Conservation (phyloP, 179 eudicot species). For the Vitellaria paradoxa region DNA sequence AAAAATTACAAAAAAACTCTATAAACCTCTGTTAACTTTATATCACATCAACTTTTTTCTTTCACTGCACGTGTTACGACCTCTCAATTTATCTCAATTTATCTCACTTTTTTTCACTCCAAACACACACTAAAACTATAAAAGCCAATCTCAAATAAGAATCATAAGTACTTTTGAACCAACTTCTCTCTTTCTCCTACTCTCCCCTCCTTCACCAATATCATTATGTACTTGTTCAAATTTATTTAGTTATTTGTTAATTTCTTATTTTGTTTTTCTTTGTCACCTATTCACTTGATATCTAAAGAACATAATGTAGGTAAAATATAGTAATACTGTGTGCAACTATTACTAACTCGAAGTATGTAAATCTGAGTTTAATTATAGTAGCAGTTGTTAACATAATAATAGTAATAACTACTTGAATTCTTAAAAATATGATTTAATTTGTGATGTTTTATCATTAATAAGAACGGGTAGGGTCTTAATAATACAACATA, state of each 20-base stretch:
- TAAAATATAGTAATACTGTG: slow-evolving; percentile 95
- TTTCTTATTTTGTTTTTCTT: neutral
- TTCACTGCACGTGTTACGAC: too few relatives aligned
- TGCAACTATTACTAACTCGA: slow-evolving; percentile 77
- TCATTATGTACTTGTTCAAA: neutral
- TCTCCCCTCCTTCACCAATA: too few relatives aligned
- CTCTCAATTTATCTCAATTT: too few relatives aligned
- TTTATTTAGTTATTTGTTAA: neutral
- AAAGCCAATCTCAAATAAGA: slow-evolving; percentile 88
- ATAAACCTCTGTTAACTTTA: too few relatives aligned
- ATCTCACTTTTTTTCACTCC: too few relatives aligned
- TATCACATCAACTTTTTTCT: too few relatives aligned
- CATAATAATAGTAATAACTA: too few relatives aligned
- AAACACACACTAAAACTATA: slow-evolving; percentile 96
- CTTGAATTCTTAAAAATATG: neutral
- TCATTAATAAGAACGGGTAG: neutral
- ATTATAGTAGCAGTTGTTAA: too few relatives aligned
- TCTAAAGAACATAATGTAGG: slow-evolving; percentile 29
- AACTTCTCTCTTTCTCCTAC: neutral
- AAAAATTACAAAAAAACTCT: too few relatives aligned
- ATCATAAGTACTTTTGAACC: neutral
- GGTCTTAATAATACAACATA: neutral
- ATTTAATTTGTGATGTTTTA: neutral
- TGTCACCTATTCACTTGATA: neutral
- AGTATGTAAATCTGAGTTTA: slow-evolving; percentile 12